Percentiles rank a stretch among this genome's conserved stretches.
These are phyloP conservation scores for Thelonectria olida DNA, from an alignment of 2,329 filamentous ascomycete species.

Conservation along the genomic window DNA sequence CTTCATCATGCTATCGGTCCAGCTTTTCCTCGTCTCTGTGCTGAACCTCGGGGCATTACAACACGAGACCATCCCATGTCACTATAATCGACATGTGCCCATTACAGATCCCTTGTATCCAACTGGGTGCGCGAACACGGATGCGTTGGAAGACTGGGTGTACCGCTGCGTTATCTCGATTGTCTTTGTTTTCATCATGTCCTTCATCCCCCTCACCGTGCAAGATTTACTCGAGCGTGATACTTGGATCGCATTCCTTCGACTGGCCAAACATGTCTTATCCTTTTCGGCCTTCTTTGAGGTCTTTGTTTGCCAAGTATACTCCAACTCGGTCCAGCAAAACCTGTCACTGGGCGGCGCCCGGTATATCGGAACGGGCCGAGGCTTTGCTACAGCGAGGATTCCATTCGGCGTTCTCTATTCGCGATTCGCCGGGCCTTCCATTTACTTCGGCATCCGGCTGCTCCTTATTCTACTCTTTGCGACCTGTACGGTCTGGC, in stretches of 20 bases:
- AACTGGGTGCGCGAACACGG: constrained; percentile 88
- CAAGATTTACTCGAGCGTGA: constrained; percentile 97
- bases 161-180: constrained; percentile 94
- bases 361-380: constrained; percentile 97
- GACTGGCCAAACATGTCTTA: constrained; percentile 93
- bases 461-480: constrained; percentile 95
- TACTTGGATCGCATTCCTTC: constrained; percentile 87
- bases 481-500: constrained; percentile 91
- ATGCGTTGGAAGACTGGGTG: constrained; percentile 90
- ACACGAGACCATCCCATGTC: constrained; percentile 87
- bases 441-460: constrained; percentile 93
- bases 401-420: constrained; percentile 98
- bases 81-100: constrained; percentile 86
- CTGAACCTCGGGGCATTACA: constrained; percentile 89
- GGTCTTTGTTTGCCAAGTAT: constrained; percentile 98
- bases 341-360: constrained; percentile 97
- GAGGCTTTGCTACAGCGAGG: constrained; percentile 98
- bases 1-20: constrained; percentile 99
- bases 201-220: constrained; percentile 90
- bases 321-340: constrained; percentile 93
- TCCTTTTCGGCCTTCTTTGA: constrained; percentile 97
- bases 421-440: constrained; percentile 95
- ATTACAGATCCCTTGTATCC: constrained; percentile 89
- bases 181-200: constrained; percentile 98
- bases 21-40: constrained; percentile 95